Evolutionary conservation across 2,329 filamentous ascomycete species (phyloP).

Genomic region (Paramyrothecium sp.): DNA sequence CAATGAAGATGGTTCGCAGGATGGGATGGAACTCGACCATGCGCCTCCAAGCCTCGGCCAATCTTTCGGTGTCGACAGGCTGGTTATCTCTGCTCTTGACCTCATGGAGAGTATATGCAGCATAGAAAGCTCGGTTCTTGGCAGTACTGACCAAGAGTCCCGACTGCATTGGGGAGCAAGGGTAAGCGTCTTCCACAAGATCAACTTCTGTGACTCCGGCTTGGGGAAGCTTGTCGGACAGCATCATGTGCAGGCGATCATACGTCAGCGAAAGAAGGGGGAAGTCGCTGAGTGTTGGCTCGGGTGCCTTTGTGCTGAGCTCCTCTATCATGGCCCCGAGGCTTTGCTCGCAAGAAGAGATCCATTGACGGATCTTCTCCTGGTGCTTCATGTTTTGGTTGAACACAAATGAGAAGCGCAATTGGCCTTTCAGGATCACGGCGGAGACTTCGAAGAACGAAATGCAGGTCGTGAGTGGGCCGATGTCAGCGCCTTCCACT

Average conservation of each 20-base stretch:
- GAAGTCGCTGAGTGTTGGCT: constrained; percentile 37
- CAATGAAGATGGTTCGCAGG: constrained; percentile 45
- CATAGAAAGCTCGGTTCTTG: constrained; percentile 30
- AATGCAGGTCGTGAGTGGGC: constrained; percentile 24
- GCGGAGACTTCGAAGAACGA: constrained; percentile 47
- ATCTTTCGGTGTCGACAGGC: constrained; percentile 25
- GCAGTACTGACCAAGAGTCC: constrained; percentile 36
- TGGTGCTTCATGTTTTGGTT: constrained; percentile 38
- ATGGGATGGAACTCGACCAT: constrained; percentile 40
- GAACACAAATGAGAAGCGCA: constrained; percentile 43
- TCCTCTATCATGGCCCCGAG: constrained; percentile 36
- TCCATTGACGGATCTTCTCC: constrained; percentile 40
- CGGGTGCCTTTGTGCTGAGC: constrained; percentile 31
- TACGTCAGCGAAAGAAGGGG: constrained; percentile 35
- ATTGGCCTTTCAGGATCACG: constrained; percentile 39
- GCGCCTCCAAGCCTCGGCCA: constrained; percentile 42
- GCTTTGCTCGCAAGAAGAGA: constrained; percentile 38
- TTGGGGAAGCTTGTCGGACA: constrained; percentile 32
- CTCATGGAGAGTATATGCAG: constrained; percentile 28
- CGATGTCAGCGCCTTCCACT: constrained; percentile 4
- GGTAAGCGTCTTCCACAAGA: constrained; percentile 33
- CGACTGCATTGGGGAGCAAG: constrained; percentile 35
- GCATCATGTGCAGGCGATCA: constrained; percentile 36
- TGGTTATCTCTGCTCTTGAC: constrained; percentile 15
- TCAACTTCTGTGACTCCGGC: constrained; percentile 27